Percentiles rank a stretch among this genome's conserved stretches.
phyloP scores from a whole-genome alignment of 805 yeast genomes.

The Suhomyces pyralidae region DNA sequence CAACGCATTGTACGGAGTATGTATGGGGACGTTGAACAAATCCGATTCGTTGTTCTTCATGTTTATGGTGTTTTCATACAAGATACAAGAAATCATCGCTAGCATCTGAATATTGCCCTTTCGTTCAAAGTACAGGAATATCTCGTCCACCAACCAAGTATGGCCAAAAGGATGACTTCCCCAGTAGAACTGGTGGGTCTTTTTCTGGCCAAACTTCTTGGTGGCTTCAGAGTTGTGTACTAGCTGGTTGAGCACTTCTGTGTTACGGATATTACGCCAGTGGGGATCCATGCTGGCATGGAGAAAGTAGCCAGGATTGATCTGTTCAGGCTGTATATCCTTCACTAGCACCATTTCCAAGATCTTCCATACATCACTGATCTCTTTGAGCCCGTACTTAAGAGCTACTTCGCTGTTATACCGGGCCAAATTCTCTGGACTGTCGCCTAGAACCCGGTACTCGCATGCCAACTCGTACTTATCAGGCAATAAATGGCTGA shows the following conservation, averaged over 20 bases:
- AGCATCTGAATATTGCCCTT: conserved; percentile 79
- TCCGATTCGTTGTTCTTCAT: conserved; percentile 16
- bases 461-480: conserved; percentile 66
- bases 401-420: conserved; percentile 72
- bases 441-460: conserved; percentile 59
- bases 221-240: conserved; percentile 8
- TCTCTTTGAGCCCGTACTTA: conserved; percentile 55
- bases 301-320: conserved; percentile 8
- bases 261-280: conserved; percentile 1
- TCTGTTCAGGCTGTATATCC: conserved; percentile 28
- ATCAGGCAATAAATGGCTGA: conserved; percentile 69
- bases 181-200: conserved; percentile 56
- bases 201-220: conserved; percentile 5
- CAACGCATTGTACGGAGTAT: conserved; percentile 42
- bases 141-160: conserved; percentile 57
- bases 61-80: conserved; percentile 43
- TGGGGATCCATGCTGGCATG: conserved; percentile 2
- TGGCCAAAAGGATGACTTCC: conserved; percentile 78
- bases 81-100: conserved; percentile 79
- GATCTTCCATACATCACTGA: conserved; percentile 75
- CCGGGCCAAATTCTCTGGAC: conserved; percentile 61
- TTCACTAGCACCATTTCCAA: conserved; percentile 47
- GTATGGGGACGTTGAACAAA: conserved; percentile 38
- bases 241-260: conserved; percentile 9
- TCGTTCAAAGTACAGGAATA: conserved; percentile 62